These are phyloP conservation scores for Decorospora gaudefroyi DNA, from an alignment of 2,329 filamentous ascomycete species.

Conservation along the genomic window DNA sequence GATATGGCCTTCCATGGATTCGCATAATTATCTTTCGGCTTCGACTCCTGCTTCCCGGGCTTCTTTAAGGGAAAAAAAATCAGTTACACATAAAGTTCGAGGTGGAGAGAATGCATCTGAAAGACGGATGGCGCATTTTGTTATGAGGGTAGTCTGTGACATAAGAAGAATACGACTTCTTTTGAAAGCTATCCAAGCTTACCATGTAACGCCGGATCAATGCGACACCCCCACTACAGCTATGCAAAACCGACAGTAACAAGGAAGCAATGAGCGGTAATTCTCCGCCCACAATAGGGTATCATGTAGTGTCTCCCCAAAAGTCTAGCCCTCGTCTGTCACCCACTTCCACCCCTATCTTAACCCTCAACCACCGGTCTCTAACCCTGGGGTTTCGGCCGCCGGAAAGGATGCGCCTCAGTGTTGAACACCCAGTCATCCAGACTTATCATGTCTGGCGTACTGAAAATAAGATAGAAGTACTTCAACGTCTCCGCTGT, in stretches of 20 bases:
- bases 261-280: not conserved
- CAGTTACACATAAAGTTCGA: too few relatives aligned
- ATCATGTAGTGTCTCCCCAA: not conserved
- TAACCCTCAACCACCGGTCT: not conserved
- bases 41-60: too few relatives aligned
- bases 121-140: too few relatives aligned
- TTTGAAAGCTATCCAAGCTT: conserved; percentile 1
- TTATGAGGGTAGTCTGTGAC: too few relatives aligned
- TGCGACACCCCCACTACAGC: not conserved
- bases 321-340: not conserved
- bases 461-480: conserved; percentile 55
- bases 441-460: conserved; percentile 50
- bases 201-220: not conserved
- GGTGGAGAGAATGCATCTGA: too few relatives aligned
- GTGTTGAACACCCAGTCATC: conserved; percentile 58
- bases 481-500: conserved; percentile 58
- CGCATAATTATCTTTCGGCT: too few relatives aligned
- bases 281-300: not conserved
- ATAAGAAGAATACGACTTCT: too few relatives aligned
- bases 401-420: conserved; percentile 55
- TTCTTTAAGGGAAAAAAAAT: too few relatives aligned
- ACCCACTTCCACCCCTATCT: not conserved
- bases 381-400: conserved; percentile 26
- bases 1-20: too few relatives aligned
- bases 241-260: not conserved